Base-by-base conservation (phyloP, 2,329 filamentous ascomycete genomes). In the Fusarium bulbicola region DNA sequence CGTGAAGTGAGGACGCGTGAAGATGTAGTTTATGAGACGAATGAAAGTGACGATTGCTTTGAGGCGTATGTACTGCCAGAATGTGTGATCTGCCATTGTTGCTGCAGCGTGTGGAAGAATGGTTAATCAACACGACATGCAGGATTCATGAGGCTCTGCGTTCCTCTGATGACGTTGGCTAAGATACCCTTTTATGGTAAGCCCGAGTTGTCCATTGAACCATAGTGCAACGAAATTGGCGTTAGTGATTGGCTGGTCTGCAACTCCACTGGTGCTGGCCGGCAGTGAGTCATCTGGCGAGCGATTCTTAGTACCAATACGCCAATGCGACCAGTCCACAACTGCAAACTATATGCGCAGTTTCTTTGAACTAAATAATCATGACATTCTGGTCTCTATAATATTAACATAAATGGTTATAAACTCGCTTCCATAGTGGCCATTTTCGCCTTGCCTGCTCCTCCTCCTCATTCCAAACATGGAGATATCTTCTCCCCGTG, bases 401-500 rank as follows among this genome's bases (percentile, higher is more conserved):
- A 10, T 18, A 46, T 46, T 70, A 95, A 76, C 93, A 95, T 70
- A 95, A 83, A 65, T 90, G 86, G 79, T 92, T 92, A 79, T 94
- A 95, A 15, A 88, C 65, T 75, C 86, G 90, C 84, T 95, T 95
- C 93, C 93, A 95, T 63, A 77, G 81, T 0, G 93, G 93, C 93
- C 93, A 95, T 7, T 82, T 80, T 26, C 86, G 88, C 78, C 86
- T 86, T 82, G 97, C 94, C 49, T 54, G 57, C 8, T 92, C 92
- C 45, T 87, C 84, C 85, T 98, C 95, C 80, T 97, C 86, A 64
- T 92, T 89, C 34, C 91, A 89, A 53, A 97, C 83, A 79, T 97
- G 95, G 61, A 97, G 87, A 78, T 97, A 94, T 34, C 95, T 86
- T 42, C 94, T 89, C 3, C 95, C 95, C 0, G 95, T 97, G 68